A percentile compares a stretch with the other conserved stretches of the same genome.
Evolutionary conservation across 768 basidiomycete genomes (phyloP).

Genomic region (Obba rivulosa): DNA sequence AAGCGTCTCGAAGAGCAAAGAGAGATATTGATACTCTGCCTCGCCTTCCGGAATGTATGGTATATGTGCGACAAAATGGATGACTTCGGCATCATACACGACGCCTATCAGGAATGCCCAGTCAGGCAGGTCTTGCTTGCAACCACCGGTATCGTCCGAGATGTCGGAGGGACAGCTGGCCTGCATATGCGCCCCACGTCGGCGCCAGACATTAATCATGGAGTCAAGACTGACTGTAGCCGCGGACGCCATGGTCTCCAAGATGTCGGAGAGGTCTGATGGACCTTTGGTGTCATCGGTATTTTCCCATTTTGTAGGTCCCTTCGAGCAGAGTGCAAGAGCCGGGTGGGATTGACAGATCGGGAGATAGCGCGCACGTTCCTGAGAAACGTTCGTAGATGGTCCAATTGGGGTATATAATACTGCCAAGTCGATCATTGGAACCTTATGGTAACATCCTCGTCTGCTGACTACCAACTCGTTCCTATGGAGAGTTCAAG

Average conservation of each 20-base stretch:
- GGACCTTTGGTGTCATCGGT: too few relatives aligned
- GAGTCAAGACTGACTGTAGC: too few relatives aligned
- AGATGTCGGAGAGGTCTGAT: too few relatives aligned
- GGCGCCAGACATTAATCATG: not conserved
- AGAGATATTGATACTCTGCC: not conserved
- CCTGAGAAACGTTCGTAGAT: not conserved
- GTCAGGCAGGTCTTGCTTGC: not conserved
- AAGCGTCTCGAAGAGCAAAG: not conserved
- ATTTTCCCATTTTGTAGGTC: too few relatives aligned
- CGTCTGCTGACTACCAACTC: not conserved
- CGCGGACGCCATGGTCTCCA: too few relatives aligned
- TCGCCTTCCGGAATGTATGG: not conserved
- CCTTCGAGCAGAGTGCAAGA: too few relatives aligned
- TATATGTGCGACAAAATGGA: constrained; percentile 1
- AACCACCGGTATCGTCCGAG: too few relatives aligned
- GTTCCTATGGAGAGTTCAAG: not conserved
- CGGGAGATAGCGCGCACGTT: too few relatives aligned
- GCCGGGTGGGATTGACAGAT: too few relatives aligned
- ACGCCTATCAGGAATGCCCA: not conserved
- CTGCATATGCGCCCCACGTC: not conserved
- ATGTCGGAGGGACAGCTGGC: not conserved
- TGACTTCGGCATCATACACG: not conserved
- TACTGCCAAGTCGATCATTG: not conserved
- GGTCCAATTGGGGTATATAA: too few relatives aligned
- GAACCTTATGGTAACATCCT: not conserved